Evolutionary conservation across 345 rosid species (phyloP).

Genomic region (Cardamine occulta): DNA sequence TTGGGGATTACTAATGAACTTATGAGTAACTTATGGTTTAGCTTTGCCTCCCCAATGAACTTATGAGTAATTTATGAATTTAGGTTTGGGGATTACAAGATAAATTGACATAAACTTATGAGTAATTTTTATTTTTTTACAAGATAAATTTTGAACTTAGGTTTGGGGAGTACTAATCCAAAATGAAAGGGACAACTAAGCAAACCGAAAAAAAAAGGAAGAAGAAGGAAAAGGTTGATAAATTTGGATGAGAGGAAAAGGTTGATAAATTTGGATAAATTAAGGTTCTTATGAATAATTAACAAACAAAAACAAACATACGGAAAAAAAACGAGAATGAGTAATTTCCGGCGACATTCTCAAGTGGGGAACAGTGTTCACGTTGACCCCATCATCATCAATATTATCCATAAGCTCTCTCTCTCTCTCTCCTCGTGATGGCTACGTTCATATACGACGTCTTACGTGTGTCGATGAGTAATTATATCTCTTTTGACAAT

Average conservation of each 20-base stretch:
- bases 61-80: no score
- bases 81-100: no score
- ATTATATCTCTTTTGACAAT: constrained; percentile 40
- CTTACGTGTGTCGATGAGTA: constrained; percentile 25
- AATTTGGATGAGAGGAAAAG: constrained; percentile 12
- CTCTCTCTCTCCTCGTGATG: constrained; percentile 29
- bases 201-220: background rate
- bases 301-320: background rate
- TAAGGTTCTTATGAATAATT: background rate
- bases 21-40: no score
- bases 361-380: constrained; percentile 38
- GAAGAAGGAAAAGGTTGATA: background rate
- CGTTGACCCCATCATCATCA: constrained; percentile 34
- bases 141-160: background rate
- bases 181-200: constrained; percentile 19
- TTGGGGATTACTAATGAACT: no score
- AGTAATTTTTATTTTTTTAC: background rate
- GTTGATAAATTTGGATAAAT: no score
- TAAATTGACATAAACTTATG: no score
- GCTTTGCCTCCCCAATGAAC: no score
- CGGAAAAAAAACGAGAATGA: background rate
- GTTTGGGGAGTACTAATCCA: background rate
- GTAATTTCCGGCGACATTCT: constrained; percentile 42
- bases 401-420: constrained; percentile 10
- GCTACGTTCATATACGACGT: constrained; percentile 33